Evolutionary conservation across 768 basidiomycete genomes (phyloP).

Genomic region (Gymnopilus dilepis): DNA sequence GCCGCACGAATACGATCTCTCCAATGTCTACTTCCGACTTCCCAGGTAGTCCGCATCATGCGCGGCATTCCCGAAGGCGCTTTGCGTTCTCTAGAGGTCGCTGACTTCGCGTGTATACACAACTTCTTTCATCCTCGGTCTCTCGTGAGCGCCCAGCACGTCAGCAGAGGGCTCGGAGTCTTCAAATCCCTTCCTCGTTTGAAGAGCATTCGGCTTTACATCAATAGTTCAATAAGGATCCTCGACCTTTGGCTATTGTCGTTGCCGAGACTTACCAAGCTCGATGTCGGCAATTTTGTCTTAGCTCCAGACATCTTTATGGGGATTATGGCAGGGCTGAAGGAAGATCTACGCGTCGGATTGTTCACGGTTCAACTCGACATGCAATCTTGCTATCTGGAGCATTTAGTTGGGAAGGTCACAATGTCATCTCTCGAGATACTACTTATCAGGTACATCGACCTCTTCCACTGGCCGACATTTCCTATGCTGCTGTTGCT

Average conservation of each 20-base stretch:
- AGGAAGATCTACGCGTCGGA: no score
- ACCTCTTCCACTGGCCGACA: neutral
- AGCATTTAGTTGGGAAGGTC: no score
- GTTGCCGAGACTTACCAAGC: neutral
- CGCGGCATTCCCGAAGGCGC: neutral
- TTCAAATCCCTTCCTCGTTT: neutral
- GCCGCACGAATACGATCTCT: neutral
- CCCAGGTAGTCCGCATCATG: neutral
- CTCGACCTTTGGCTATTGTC: neutral
- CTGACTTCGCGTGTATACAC: neutral
- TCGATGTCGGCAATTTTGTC: neutral
- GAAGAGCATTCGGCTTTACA: neutral
- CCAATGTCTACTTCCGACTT: neutral
- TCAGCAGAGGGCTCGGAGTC: neutral
- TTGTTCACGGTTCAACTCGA: no score
- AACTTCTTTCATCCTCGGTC: neutral
- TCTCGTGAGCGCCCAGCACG: neutral
- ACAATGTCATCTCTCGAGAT: neutral
- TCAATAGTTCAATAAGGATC: neutral
- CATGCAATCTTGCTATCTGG: no score
- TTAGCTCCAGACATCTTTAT: neutral
- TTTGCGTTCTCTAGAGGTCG: neutral
- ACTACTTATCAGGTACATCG: neutral
- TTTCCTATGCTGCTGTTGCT: neutral
- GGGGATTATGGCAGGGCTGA: neutral